Evolutionary conservation across 2,329 filamentous ascomycete species (phyloP).

Genomic region (Talaromyces piceae): DNA sequence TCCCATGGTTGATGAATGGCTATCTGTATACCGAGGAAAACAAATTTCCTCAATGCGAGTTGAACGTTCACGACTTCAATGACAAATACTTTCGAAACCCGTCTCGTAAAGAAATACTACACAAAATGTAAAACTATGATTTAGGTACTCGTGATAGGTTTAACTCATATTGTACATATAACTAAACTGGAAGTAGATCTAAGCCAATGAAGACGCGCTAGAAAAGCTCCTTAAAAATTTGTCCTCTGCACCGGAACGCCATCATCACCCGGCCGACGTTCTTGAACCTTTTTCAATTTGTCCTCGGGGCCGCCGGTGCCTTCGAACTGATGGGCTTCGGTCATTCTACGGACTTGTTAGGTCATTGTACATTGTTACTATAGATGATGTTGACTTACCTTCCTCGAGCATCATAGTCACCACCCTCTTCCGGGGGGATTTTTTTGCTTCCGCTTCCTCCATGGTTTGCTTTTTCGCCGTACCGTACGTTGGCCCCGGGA

Average conservation of each 20-base stretch:
- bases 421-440: slow-evolving; percentile 37
- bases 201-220: too few species aligned
- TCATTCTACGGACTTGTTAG: slow-evolving; percentile 18
- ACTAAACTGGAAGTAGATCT: neutral
- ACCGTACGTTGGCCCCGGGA: slow-evolving; percentile 28
- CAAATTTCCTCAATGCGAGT: too few species aligned
- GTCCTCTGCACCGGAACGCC: slow-evolving; percentile 10
- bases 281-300: slow-evolving; percentile 20
- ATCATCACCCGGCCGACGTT: slow-evolving; percentile 13
- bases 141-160: too few species aligned
- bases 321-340: slow-evolving; percentile 29
- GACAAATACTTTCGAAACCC: too few species aligned
- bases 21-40: too few species aligned
- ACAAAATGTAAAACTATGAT: too few species aligned
- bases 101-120: too few species aligned
- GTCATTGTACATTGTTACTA: neutral
- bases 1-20: too few species aligned
- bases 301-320: slow-evolving; percentile 30
- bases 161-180: neutral
- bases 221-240: neutral
- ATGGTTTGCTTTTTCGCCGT: slow-evolving; percentile 26
- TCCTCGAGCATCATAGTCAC: slow-evolving; percentile 29
- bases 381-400: slow-evolving; percentile 22
- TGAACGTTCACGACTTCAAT: too few species aligned
- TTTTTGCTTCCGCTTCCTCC: slow-evolving; percentile 32